Evolutionary conservation across 345 rosid species (phyloP).

Genomic region (Aquilaria sinensis): DNA sequence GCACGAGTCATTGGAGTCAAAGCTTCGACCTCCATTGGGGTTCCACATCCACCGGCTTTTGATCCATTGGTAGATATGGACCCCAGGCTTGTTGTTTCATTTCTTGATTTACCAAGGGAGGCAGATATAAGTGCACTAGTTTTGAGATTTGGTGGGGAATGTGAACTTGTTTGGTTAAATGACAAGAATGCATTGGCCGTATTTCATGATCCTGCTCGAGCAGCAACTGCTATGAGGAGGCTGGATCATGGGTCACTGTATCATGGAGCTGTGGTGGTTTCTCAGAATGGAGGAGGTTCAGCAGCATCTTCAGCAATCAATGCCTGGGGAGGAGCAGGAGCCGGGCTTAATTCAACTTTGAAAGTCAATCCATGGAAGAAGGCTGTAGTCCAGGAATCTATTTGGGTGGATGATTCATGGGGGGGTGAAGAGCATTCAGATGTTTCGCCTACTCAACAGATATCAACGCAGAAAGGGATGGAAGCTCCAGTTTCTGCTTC

Average conservation of each 20-base stretch:
- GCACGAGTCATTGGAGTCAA: conserved; percentile 68
- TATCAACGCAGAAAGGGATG: conserved; percentile 43
- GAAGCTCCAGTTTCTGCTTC: conserved; percentile 51
- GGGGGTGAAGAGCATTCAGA: conserved; percentile 44
- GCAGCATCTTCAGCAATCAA: conserved; percentile 32
- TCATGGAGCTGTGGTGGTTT: conserved; percentile 61
- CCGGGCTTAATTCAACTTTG: conserved; percentile 16
- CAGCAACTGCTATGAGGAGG: conserved; percentile 99
- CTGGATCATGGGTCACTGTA: conserved; percentile 84
- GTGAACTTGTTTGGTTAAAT: conserved; percentile 89
- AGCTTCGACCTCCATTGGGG: conserved; percentile 36
- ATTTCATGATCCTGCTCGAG: conserved; percentile 83
- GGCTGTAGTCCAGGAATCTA: conserved; percentile 57
- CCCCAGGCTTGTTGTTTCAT: conserved; percentile 85
- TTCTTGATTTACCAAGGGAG: conserved; percentile 86
- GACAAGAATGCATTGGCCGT: conserved; percentile 93
- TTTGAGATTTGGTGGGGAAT: conserved; percentile 92
- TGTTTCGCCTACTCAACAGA: conserved; percentile 30
- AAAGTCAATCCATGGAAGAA: conserved; percentile 85
- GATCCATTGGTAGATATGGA: conserved; percentile 93
- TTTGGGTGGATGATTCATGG: conserved; percentile 60
- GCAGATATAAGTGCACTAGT: conserved; percentile 77
- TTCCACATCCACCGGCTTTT: conserved; percentile 49
- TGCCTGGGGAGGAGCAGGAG: conserved; percentile 53
- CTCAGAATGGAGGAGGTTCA: conserved; percentile 26